These are phyloP conservation scores for Astrephomene gubernaculifera DNA, from an alignment of 139 green algal species.

Conservation along the genomic window DNA sequence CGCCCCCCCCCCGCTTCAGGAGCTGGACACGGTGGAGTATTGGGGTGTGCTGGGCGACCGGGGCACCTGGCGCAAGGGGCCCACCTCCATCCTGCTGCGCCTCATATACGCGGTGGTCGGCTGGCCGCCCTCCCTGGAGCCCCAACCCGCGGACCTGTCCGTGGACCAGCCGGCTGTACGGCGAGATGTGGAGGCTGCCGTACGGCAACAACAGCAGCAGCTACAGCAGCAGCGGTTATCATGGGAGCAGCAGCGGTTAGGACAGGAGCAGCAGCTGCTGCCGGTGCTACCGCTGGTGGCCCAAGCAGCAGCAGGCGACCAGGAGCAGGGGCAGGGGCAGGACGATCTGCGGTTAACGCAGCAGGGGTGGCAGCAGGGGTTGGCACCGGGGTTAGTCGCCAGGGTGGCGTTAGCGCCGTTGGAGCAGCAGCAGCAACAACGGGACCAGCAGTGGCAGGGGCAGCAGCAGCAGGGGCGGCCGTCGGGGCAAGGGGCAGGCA, in stretches of 20 bases:
- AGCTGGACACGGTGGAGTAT: slow-evolving; percentile 72
- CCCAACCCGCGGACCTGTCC: slow-evolving; percentile 24
- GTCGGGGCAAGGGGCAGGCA: too few relatives aligned
- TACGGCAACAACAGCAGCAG: slow-evolving; percentile 7
- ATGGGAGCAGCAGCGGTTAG: background rate
- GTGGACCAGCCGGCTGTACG: slow-evolving; percentile 14
- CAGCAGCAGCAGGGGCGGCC: background rate
- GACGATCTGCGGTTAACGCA: background rate
- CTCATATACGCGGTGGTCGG: slow-evolving; percentile 55
- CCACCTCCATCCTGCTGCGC: slow-evolving; percentile 62
- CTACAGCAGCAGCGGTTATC: background rate
- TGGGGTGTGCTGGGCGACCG: slow-evolving; percentile 78
- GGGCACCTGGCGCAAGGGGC: slow-evolving; percentile 67
- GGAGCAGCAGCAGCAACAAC: background rate
- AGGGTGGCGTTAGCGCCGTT: background rate
- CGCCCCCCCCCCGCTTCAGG: background rate
- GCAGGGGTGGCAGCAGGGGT: background rate
- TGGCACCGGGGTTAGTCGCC: background rate
- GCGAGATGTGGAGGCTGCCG: background rate
- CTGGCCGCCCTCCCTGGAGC: slow-evolving; percentile 36
- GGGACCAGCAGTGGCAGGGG: background rate
- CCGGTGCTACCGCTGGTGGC: too few relatives aligned
- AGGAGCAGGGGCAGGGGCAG: background rate
- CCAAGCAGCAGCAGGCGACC: slow-evolving; percentile 7
- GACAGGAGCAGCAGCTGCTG: background rate